Evolutionary conservation across 108 stramenopile species (phyloP), one percentile per base, ranked within the genome.

Genomic region (Heterococcus sp.): DNA sequence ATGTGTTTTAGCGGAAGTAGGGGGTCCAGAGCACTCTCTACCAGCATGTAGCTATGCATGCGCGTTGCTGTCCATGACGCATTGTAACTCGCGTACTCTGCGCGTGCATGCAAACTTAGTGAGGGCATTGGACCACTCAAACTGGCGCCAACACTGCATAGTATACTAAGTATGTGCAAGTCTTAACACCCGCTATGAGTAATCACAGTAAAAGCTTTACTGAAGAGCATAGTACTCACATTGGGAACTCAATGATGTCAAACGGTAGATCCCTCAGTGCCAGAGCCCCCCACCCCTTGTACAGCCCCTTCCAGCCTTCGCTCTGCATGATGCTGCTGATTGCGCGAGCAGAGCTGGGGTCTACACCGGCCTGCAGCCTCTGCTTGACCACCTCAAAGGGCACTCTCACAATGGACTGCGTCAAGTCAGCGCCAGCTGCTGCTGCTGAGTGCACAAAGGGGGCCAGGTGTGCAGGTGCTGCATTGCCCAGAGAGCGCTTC

Each of bases 371-470:
- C 87, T 99, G 98, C 95, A 96, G 94, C 65, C 93, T 93, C 36
- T 94, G 91, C 88, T 99, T 99, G 71, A 99, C 84, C 1, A 97
- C 94, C 84, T 84, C 84, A 39, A 95, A 95, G 3, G 99, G 99
- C 11, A 97, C 97, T 0, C 99, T 92, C 0, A 99, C 94, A 40
- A 97, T 82, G 84, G 96, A 96, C 11, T 96, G 97, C 37, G 91
- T 90, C 2, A 93, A 76, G 76, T 99, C 99, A 8, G 95, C 99
- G 21, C 91, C 79, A 1, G 89, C 89, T 2, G 99, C 99, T 2
- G 97, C 90, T 0, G 86, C 68, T 91, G 95, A 94, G 85, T 99
- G 97, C 14, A 91, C 88, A 14, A 90, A n/a, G 34, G 92, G 85
- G 36, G 88, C 88, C 32, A 34, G 39, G 8, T 74, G 38, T 0